Conservation (phyloP, 2,329 filamentous ascomycete genomes). For the Alternaria arbusti region DNA sequence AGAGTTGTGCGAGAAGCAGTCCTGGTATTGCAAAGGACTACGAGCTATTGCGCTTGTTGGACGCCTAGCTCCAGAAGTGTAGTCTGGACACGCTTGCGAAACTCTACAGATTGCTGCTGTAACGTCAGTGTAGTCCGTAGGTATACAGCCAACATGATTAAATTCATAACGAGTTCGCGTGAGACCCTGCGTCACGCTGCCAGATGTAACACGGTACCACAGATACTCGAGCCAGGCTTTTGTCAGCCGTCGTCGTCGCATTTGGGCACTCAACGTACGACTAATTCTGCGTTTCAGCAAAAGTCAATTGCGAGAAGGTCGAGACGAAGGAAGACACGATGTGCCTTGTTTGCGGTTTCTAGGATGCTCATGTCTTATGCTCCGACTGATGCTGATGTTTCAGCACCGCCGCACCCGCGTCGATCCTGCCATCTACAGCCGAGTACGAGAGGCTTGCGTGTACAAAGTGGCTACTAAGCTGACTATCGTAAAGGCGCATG, state of each 20-base stretch:
- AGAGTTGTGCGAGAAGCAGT: constrained; percentile 40
- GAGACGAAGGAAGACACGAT: not conserved
- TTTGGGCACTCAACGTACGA: not conserved
- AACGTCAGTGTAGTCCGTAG: not conserved
- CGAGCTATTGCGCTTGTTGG: constrained; percentile 42
- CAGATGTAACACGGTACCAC: constrained; percentile 1
- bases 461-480: constrained; percentile 2
- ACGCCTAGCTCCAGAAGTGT: constrained; percentile 2
- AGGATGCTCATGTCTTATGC: not conserved
- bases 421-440: constrained; percentile 2
- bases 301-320: not conserved
- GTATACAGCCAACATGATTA: not conserved
- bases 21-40: constrained; percentile 46
- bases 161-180: not conserved
- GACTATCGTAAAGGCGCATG: constrained; percentile 2
- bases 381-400: not conserved
- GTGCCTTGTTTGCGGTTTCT: not conserved
- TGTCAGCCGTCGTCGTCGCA: not conserved
- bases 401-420: not conserved
- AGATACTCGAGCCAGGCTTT: not conserved
- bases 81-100: not conserved
- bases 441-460: constrained; percentile 13
- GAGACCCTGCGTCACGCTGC: not conserved
- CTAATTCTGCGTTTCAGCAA: not conserved
- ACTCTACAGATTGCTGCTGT: not conserved